Evolutionary conservation across 2,329 filamentous ascomycete species (phyloP).

Genomic region (Emmonsia crescens): DNA sequence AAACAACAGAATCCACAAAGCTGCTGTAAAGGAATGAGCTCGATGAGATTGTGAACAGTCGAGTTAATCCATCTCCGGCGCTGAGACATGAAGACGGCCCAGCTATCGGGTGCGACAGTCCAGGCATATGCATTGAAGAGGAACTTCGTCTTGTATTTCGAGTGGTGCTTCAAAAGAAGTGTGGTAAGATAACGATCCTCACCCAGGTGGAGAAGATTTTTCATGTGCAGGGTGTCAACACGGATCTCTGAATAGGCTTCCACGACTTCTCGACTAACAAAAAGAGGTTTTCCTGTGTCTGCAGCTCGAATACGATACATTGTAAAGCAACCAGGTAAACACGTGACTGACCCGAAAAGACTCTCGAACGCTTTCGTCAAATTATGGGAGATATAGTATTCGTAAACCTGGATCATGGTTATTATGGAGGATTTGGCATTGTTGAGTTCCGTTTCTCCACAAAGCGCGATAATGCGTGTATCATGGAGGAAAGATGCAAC

Average conservation of each 20-base stretch:
- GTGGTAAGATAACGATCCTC: conserved; percentile 97
- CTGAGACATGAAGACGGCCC: conserved; percentile 90
- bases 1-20: conserved; percentile 99
- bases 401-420: conserved; percentile 99
- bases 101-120: conserved; percentile 94
- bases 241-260: conserved; percentile 83
- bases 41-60: conserved; percentile 92
- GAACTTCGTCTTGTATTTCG: conserved; percentile 97
- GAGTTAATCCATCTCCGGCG: conserved; percentile 99
- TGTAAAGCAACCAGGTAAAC: conserved; percentile 94
- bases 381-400: conserved; percentile 99
- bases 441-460: conserved; percentile 84
- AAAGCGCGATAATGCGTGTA: conserved; percentile 84
- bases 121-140: conserved; percentile 85
- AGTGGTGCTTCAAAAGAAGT: conserved; percentile 80
- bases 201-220: conserved; percentile 91
- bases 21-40: conserved; percentile 84
- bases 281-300: conserved; percentile 88
- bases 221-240: conserved; percentile 96
- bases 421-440: conserved; percentile 90
- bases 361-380: conserved; percentile 94
- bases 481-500: conserved; percentile 85
- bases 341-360: conserved; percentile 93
- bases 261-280: conserved; percentile 86
- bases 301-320: conserved; percentile 97